phyloP scores from a whole-genome alignment of 2,329 filamentous ascomycete species.

The Metarhizium sp. region DNA sequence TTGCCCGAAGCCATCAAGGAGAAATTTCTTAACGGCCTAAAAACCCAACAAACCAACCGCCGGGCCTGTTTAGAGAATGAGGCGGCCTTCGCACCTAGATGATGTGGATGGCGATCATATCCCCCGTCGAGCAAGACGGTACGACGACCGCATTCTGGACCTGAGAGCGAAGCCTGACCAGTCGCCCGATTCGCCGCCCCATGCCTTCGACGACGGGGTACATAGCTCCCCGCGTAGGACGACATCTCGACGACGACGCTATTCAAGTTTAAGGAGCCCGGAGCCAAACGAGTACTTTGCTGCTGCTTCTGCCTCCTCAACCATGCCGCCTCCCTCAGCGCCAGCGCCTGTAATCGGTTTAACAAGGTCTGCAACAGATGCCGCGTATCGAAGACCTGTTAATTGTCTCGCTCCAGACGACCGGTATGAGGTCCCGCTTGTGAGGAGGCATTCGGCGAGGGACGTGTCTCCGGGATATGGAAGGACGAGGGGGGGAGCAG shows the following conservation, averaged over 20 bases:
- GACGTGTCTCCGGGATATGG: conserved; percentile 9
- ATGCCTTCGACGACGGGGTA: conserved; percentile 18
- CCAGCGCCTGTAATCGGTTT: conserved; percentile 8
- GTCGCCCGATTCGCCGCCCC: conserved; percentile 18
- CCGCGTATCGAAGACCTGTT: conserved; percentile 17
- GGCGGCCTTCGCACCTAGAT: conserved; percentile 22
- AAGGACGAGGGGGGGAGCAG: background rate
- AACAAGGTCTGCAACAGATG: conserved; percentile 19
- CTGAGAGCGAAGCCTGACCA: conserved; percentile 9
- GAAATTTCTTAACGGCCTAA: conserved; percentile 10
- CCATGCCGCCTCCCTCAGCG: conserved; percentile 18
- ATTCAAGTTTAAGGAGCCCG: conserved; percentile 14
- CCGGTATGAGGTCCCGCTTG: background rate
- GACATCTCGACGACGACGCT: conserved; percentile 13
- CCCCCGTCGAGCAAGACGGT: conserved; percentile 18
- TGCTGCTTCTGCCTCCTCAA: conserved; percentile 5
- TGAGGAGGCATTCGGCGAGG: conserved; percentile 7
- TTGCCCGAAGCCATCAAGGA: background rate
- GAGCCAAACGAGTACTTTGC: conserved; percentile 15
- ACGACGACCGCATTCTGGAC: conserved; percentile 9
- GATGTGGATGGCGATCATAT: conserved; percentile 17
- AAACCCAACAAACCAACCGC: conserved; percentile 15
- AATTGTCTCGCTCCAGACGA: conserved; percentile 18
- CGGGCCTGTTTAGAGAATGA: conserved; percentile 18
- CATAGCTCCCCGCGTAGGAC: conserved; percentile 23